A percentile compares a stretch with the other conserved stretches of the same genome.
Evolutionary conservation across 2,329 filamentous ascomycete genomes (phyloP).

Genomic region (Juglanconis oblonga): DNA sequence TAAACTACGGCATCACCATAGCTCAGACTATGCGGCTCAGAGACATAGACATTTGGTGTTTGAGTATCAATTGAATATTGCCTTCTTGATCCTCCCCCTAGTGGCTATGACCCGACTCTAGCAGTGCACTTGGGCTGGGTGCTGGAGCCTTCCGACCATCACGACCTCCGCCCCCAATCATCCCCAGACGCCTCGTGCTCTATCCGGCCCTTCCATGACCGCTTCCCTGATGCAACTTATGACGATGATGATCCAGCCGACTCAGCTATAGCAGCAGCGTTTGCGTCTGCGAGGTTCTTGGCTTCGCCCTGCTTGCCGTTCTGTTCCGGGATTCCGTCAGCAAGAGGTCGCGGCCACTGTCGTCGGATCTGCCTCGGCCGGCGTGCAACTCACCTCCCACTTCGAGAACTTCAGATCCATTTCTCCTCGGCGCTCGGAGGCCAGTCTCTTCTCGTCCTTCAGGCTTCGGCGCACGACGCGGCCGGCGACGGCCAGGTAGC

Average conservation of each 20-base stretch:
- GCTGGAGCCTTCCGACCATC: too few species aligned
- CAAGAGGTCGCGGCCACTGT: not conserved
- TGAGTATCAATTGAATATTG: not conserved
- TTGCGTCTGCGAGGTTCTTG: constrained; percentile 66
- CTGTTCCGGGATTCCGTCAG: constrained; percentile 50
- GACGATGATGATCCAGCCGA: constrained; percentile 26
- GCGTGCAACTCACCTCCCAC: constrained; percentile 77
- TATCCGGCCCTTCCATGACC: not conserved
- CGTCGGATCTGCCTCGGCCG: not conserved
- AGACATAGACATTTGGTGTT: not conserved
- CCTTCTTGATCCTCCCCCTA: not conserved
- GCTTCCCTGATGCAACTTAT: constrained; percentile 11
- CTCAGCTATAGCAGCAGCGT: constrained; percentile 36
- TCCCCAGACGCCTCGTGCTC: not conserved
- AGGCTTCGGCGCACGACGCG: constrained; percentile 93
- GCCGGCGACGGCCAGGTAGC: constrained; percentile 93
- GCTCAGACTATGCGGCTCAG: not conserved
- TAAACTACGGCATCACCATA: not conserved
- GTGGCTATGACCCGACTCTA: too few species aligned
- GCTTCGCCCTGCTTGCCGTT: constrained; percentile 92
- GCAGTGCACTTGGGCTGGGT: too few species aligned
- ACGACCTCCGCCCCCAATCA: not conserved
- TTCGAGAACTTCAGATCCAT: constrained; percentile 87
- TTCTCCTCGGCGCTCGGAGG: constrained; percentile 84
- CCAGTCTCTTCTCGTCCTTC: constrained; percentile 89